Base-by-base conservation (phyloP, 495 filamentous ascomycete species). In the Penicillium waksmanii region DNA sequence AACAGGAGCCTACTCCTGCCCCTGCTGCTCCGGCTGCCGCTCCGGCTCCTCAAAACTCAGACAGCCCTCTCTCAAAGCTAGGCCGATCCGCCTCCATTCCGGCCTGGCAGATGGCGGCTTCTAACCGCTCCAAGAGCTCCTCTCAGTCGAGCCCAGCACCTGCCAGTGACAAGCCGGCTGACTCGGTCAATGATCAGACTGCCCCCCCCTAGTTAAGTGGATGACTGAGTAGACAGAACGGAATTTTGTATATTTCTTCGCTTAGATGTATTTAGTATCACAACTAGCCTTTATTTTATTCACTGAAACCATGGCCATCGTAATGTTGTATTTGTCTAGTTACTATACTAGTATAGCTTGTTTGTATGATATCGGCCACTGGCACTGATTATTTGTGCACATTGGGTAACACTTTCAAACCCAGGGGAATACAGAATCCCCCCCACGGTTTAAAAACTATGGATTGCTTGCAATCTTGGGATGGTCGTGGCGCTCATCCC, bases 41-140 rank as follows among this genome's bases (percentile, higher is more conserved):
- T 12, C 21, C 46, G 46, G 21, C 46, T 23, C 46, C 46, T 3
- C 18, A 69, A 34, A 77, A 73, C 64, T 63, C 71, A 46, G 76
- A 67, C 58, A 77, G 62, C 61, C 70, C 75, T 61, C 71, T 73
- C 38, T 73, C 71, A 57, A 70, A 78, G 34, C 77, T 82, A 36
- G 77, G 76, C 55, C 75, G 80, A 13, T 79, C 76, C 67, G 86
- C 89, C 8, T 88, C 88, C n/a, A 97, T 97, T 64, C 93, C 93
- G 1, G 85, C 89, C 1, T 97, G 93, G 93, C 93, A 97, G 75
- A 84, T 96, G 85, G 86, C 89, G 17, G 85, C 87, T 44, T 83
- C 87, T 46, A 87, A 82, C 68, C 85, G 85, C 67, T 80, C 75
- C 36, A 81, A 78, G 74, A 72, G 60, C 62, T 64, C 67, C 1